phyloP scores from a whole-genome alignment of 352 stramenopile genomes.

The Saprolegnia parasitica region DNA sequence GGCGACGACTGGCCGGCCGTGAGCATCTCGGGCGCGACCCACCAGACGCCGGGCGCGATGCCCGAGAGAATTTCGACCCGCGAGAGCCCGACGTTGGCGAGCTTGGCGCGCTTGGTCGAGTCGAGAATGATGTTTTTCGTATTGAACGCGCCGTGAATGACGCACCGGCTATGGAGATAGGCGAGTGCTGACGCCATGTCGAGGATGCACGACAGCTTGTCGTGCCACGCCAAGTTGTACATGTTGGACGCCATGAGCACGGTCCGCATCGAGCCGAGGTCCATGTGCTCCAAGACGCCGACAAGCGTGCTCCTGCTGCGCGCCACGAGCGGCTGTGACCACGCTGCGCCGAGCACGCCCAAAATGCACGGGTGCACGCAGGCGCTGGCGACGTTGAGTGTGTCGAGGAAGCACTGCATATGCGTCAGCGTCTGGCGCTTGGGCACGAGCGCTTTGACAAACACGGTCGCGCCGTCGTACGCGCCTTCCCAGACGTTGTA shows the following conservation, averaged over 20 bases:
- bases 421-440: neutral
- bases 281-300: constrained; percentile 5
- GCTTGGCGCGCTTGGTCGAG: neutral
- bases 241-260: neutral
- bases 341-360: neutral
- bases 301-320: neutral
- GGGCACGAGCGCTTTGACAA: neutral
- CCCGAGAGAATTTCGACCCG: neutral
- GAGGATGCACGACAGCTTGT: neutral
- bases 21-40: constrained; percentile 10
- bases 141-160: constrained; percentile 1
- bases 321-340: neutral
- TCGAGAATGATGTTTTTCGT: constrained; percentile 17
- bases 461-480: neutral
- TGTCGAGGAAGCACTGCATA: neutral
- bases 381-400: neutral
- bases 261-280: neutral
- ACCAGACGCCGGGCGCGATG: constrained; percentile 2
- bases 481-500: constrained; percentile 9
- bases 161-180: neutral
- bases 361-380: constrained; percentile 12
- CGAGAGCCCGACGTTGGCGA: constrained; percentile 1
- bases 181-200: neutral
- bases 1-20: neutral
- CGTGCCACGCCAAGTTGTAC: neutral